Evolutionary conservation across 495 filamentous ascomycete genomes (phyloP), one percentile per base, ranked within the genome.

Genomic region (Chaetomium cochliodes): DNA sequence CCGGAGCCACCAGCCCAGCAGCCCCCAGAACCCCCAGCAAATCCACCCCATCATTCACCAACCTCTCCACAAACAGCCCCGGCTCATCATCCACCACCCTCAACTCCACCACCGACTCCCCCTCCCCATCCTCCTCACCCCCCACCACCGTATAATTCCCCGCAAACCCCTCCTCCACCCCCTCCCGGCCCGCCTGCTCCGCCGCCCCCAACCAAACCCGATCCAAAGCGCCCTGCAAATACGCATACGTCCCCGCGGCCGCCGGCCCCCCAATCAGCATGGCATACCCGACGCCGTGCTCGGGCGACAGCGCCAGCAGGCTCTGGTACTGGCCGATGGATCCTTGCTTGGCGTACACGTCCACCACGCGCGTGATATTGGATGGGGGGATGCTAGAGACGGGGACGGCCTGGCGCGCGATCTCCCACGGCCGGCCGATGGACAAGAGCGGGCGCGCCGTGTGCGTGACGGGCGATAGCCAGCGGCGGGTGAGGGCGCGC

Each of bases 371-470:
- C 7, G 68, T 70, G 16, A 26, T 53, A 28, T 33, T 28, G 12
- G 37, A 16, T 2, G 33, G 7, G 7, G 61, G 13, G 12, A 56
- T 37, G 16, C 59, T 26, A 0, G 64, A 46, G 20, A 58, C 30
- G 28, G 41, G 30, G 5, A 39, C 12, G 3, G 22, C 5, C 12
- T 28, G 33, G 26, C 68, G 64, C 13, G 77, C 68, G 66, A 77
- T 86, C 58, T 87, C 86, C 84, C 84, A 87, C 1, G 86, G 85
- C 0, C 80, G 74, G 22, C 85, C 85, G 50, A 87, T 72, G 9
- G 78, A 77, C 23, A 72, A 58, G 7, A 64, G 63, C 0, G 78
- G 60, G n/a, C 69, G 70, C 3, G 81, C 74, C 3, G 82, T 82
- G 67, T 82, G 77, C 1, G 76, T 62, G 26, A 68, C 12, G 4